Evolutionary conservation across 1,139 yeast genomes (phyloP).

Genomic region (Geotrichum siamense): DNA sequence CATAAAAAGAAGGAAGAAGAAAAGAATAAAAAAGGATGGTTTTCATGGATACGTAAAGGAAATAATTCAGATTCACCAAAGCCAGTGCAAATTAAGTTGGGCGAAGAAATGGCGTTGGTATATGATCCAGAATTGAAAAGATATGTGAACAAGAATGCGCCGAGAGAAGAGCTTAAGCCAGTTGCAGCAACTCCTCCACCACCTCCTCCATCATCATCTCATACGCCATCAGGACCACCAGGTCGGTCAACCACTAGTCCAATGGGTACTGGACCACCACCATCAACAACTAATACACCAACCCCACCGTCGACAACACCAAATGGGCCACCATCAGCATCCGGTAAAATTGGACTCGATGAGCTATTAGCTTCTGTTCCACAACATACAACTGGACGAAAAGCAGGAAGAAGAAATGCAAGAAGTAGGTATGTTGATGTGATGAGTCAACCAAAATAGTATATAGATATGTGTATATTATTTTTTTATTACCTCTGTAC

Average conservation of each 20-base stretch:
- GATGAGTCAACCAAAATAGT: constrained; percentile 40
- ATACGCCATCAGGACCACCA: constrained; percentile 21
- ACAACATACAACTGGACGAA: constrained; percentile 32
- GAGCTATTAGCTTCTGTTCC: constrained; percentile 53
- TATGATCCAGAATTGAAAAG: constrained; percentile 80
- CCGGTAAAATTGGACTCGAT: no score
- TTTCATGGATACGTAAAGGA: constrained; percentile 40
- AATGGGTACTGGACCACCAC: neutral
- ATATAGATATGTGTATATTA: no score
- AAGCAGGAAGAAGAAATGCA: constrained; percentile 56
- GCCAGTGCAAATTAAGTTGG: constrained; percentile 78
- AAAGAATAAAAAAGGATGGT: constrained; percentile 38
- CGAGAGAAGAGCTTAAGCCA: constrained; percentile 78
- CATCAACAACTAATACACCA: neutral
- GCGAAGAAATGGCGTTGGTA: constrained; percentile 65
- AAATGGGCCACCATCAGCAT: constrained; percentile 22
- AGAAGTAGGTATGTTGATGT: constrained; percentile 74
- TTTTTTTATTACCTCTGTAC: no score
- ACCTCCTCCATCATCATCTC: constrained; percentile 21
- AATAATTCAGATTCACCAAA: constrained; percentile 49
- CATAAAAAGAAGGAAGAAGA: constrained; percentile 21
- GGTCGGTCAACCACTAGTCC: constrained; percentile 3
- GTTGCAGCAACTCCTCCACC: constrained; percentile 49
- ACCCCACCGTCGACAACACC: constrained; percentile 2
- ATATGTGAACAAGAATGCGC: constrained; percentile 75